Evolutionary conservation across 2,329 filamentous ascomycete species (phyloP).

Genomic region (Fusarium xylarioides): DNA sequence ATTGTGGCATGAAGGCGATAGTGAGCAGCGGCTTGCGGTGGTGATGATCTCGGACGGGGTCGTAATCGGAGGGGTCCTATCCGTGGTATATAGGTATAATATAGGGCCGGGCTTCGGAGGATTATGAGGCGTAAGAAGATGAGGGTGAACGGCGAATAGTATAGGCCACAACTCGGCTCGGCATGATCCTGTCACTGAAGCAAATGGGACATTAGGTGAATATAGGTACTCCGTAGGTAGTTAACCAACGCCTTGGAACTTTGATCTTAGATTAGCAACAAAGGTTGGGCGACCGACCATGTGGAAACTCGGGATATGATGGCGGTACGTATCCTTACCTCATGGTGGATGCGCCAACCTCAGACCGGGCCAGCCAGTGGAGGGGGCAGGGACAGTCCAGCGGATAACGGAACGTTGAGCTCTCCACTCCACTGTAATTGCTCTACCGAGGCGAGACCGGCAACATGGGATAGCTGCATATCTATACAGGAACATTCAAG

Average conservation of each 20-base stretch:
- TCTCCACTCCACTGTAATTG: neutral
- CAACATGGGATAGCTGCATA: conserved; percentile 41
- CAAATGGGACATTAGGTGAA: conserved; percentile 12
- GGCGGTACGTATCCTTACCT: conserved; percentile 41
- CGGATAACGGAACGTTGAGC: conserved; percentile 2
- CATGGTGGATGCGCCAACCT: conserved; percentile 3
- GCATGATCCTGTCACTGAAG: conserved; percentile 44
- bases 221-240: neutral
- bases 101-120: conserved; percentile 17
- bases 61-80: conserved; percentile 8
- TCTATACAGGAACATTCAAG: conserved; percentile 7
- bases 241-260: conserved; percentile 10
- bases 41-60: conserved; percentile 13
- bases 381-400: neutral
- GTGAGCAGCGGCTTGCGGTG: conserved; percentile 17
- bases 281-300: conserved; percentile 40
- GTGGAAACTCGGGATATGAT: conserved; percentile 35
- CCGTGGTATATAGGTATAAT: neutral
- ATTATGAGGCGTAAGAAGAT: conserved; percentile 41
- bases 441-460: conserved; percentile 19
- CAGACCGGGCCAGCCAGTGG: neutral
- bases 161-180: conserved; percentile 34
- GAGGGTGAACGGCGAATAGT: conserved; percentile 35
- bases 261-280: conserved; percentile 18
- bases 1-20: conserved; percentile 71